A percentile compares a stretch with the other conserved stretches of the same genome.
Conservation (phyloP, 495 filamentous ascomycete species). For the Penicillium daleae region DNA sequence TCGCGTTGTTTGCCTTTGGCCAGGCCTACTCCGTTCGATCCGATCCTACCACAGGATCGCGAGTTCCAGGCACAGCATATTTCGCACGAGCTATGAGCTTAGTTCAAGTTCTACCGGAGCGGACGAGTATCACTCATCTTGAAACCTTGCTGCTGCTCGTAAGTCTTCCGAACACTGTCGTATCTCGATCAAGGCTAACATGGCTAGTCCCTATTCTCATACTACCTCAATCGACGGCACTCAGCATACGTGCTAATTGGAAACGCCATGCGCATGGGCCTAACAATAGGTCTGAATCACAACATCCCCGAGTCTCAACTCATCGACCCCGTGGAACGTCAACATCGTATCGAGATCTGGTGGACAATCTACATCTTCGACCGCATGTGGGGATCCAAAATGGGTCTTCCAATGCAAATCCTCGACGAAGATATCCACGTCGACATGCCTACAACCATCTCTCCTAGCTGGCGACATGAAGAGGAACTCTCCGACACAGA, state of each 20-base stretch:
- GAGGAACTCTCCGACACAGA: conserved; percentile 48
- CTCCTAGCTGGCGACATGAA: conserved; percentile 39
- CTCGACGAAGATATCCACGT: conserved; percentile 53
- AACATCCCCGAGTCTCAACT: conserved; percentile 52
- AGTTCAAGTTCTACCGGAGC: conserved; percentile 45
- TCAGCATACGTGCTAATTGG: conserved; percentile 47
- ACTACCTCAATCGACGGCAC: conserved; percentile 50
- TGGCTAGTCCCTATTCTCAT: conserved; percentile 47
- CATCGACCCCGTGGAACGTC: conserved; percentile 47
- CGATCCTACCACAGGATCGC: conserved; percentile 38
- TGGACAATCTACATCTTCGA: conserved; percentile 56
- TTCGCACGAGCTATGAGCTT: conserved; percentile 49
- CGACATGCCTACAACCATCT: conserved; percentile 45
- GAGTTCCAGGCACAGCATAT: conserved; percentile 48
- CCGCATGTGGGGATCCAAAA: conserved; percentile 52
- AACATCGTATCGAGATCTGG: conserved; percentile 51
- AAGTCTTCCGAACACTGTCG: conserved; percentile 6
- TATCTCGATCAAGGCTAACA: not conserved
- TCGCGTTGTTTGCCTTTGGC: conserved; percentile 50
- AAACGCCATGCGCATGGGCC: conserved; percentile 46
- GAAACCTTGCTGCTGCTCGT: conserved; percentile 47
- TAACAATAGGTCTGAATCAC: conserved; percentile 50
- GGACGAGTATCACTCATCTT: conserved; percentile 47
- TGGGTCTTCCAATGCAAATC: conserved; percentile 50
- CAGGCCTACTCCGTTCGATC: conserved; percentile 47